Evolutionary conservation across 202 grass and related monocot genomes (phyloP).

Genomic region (Digitaria exilis): DNA sequence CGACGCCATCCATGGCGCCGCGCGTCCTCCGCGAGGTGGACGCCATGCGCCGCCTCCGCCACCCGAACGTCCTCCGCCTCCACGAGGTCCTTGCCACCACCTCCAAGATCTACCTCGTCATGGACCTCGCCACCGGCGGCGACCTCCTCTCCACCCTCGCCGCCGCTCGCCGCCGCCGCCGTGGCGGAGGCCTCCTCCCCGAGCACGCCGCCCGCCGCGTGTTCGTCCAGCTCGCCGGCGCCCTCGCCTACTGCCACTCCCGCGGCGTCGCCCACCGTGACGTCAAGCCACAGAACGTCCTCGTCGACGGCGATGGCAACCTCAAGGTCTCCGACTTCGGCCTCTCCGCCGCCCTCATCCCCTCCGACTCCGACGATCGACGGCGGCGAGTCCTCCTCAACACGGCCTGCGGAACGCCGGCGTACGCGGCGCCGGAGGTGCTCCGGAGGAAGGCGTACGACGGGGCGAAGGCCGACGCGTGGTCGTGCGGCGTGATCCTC

Average conservation of each 20-base stretch:
- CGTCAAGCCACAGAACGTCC: slow-evolving; percentile 88
- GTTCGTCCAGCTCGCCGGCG: slow-evolving; percentile 67
- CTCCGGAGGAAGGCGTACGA: slow-evolving; percentile 64
- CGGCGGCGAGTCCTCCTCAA: slow-evolving; percentile 66
- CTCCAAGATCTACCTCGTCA: slow-evolving; percentile 67
- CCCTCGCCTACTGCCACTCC: slow-evolving; percentile 70
- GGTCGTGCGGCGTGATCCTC: slow-evolving; percentile 89
- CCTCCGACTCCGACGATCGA: slow-evolving; percentile 43
- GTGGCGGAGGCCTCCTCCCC: no score
- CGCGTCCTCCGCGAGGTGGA: slow-evolving; percentile 61
- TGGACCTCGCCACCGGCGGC: slow-evolving; percentile 67
- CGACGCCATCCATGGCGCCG: slow-evolving; percentile 41
- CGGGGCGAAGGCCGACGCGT: slow-evolving; percentile 81
- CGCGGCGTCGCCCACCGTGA: slow-evolving; percentile 79
- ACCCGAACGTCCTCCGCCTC: slow-evolving; percentile 73
- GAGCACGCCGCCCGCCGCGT: slow-evolving; percentile 54
- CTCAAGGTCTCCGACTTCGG: slow-evolving; percentile 85
- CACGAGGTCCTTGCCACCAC: slow-evolving; percentile 79
- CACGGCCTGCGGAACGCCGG: slow-evolving; percentile 81
- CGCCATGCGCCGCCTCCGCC: slow-evolving; percentile 73
- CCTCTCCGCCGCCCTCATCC: slow-evolving; percentile 52
- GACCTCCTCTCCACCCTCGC: slow-evolving; percentile 59
- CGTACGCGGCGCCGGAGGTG: slow-evolving; percentile 80
- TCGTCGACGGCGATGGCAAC: slow-evolving; percentile 53
- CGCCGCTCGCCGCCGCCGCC: slow-evolving; percentile 41